Base-by-base conservation (phyloP, 495 filamentous ascomycete species). In the Margaritispora aquatica region DNA sequence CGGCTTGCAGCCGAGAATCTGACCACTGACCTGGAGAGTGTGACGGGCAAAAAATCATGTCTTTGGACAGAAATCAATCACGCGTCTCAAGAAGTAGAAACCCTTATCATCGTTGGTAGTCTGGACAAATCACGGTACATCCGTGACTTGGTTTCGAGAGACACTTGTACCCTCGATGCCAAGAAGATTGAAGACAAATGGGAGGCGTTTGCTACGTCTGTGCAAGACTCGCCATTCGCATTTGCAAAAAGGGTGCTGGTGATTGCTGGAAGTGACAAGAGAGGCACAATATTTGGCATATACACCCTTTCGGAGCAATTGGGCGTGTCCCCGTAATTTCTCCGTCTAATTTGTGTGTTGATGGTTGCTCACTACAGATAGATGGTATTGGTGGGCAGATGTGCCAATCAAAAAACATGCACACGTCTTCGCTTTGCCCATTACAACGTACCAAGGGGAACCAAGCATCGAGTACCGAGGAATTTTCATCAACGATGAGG, bases 301-400 rank as follows among this genome's bases (percentile, higher is more conserved):
- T 90, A 91, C 72, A 83, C 84, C 44, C 70, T 91, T 57, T 87
- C 83, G 26, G 85, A 89, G 63, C 86, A 89, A 59, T 89, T 89
- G 48, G 87, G 88, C 20, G 85, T 89, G 7, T 87, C 84, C 27
- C 88, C 86, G 47, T 34, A 34, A 34, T 34, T 34, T 5, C 15
- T 5, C 29, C 29, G 15, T 5, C 29, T 34, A 15, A 5, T 15
- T 15, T 34, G 29, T 34, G 5, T 5, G 5, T 34, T 34, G 5
- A 5, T 34, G 5, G 29, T 34, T 34, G 15, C 29, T 34, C 29
- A 34, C 29, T 15, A 7, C 29, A 34, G 29, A 34, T 34, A 91
- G 64, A 82, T 90, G 86, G 86, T 85, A 88, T 69, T 90, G 82
- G 77, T 89, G 78, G 77, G 86, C 88, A 0, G 87, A 90, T 68